Base-by-base conservation (phyloP, 176 grass and related monocot species). In the Oryza brachyantha region DNA sequence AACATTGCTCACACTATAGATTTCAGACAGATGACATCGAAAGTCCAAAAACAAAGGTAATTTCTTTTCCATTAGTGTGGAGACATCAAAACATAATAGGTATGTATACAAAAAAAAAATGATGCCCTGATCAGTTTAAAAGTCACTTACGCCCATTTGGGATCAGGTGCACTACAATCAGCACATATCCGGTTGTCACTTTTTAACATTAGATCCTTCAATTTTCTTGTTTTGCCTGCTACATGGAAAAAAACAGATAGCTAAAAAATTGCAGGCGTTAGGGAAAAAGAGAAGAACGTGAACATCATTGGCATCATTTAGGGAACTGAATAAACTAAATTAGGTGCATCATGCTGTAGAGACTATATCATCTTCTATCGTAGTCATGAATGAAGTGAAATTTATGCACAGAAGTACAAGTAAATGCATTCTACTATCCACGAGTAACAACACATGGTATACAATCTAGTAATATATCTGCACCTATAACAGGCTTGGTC, bases 121-220 rank as follows among this genome's bases (percentile, higher is more conserved):
- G 36, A 76, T 57, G 40, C 12, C 35, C 61, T 76, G 8, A 91
- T 66, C n/a, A 29, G 29, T 64, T 68, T 81, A 66, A 83, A 42
- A 68, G 36, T 1, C 54, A 90, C 94, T 94, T 94, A 97, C 95
- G 92, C 95, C 85, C 85, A 97, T 90, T 94, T 97, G 64, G 95
- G 95, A 76, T 97, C 85, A 80, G 79, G 84, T 86, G 91, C 95
- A 32, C 85, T 81, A 83, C 95, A 97, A 88, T 97, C 95, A 73
- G 95, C 95, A 90, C 95, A 97, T 83, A 79, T 88, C 58, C 89
- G 73, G 75, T 97, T 97, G 72, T 97, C 95, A 14, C 91, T 92
- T 84, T 90, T 94, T 69, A 83, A 62, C 90, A 93, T 98, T 67
- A 97, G 91, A 68, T 90, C 91, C 89, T 94, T 97, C 73, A 97